Base-by-base conservation (phyloP, 2,329 filamentous ascomycete genomes). In the Phialemoniopsis sp. region DNA sequence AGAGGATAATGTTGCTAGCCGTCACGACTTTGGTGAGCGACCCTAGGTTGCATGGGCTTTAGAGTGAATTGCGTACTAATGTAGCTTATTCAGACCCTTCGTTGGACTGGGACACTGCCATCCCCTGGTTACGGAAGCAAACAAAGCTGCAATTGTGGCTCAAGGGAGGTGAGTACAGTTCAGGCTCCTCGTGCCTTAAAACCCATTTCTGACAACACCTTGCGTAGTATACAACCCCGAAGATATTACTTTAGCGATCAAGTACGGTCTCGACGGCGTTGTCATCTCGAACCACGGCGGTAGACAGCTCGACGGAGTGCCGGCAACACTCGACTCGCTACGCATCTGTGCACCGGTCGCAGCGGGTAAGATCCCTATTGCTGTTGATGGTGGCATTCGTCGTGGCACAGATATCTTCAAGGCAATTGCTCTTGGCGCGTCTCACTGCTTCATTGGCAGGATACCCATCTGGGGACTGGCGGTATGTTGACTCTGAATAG, bases 401-500 rank as follows among this genome's bases (percentile, higher is more conserved):
- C 59, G 66, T 29, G 72, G 70, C 0, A 67, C 63, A 4, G 72
- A 76, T 46, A 63, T 76, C n/a, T 75, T 76, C 60, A 73, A 73
- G 43, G 72, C 71, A 3, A 46, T 76, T 3, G 70, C 70, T 0
- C 52, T 76, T 4, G 72, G 72, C 3, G 73, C 72, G 0, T 60
- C 72, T 38, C 67, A 63, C 42, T 64, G 64, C 32, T 72, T 68
- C 56, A 55, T 72, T 8, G 71, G 72, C 1, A 48, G 72, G 14
- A 63, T 67, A 6, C 58, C 66, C 10, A 57, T 75, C 8, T 76
- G 71, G 72, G 72, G 70, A 1, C 54, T 76, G 30, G n/a, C n/a
- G n/a, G n/a, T n/a, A n/a, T n/a, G n/a, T n/a, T n/a, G n/a, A n/a
- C n/a, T n/a, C n/a, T n/a, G n/a, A n/a, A n/a, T n/a, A n/a, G n/a